phyloP scores from a whole-genome alignment of 2,329 filamentous ascomycete species.

The Lasiodiplodia gonubiensis region DNA sequence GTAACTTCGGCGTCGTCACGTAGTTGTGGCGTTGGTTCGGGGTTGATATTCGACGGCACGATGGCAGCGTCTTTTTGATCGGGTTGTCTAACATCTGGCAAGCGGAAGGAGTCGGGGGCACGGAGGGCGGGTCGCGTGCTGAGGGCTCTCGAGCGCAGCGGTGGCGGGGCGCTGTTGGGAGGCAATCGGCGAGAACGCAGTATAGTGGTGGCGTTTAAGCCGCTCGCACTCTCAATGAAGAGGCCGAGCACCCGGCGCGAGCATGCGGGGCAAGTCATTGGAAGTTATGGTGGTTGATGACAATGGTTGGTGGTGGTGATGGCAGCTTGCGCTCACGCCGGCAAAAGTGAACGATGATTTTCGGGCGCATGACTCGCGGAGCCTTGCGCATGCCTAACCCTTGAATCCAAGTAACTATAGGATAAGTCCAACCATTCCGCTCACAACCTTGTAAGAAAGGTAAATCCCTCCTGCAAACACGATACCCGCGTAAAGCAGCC shows the following conservation, averaged over 20 bases:
- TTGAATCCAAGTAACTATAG: neutral
- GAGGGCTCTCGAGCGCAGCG: constrained; percentile 1
- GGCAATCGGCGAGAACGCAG: neutral
- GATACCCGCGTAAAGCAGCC: constrained; percentile 50
- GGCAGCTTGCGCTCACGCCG: neutral
- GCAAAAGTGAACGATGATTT: constrained; percentile 12
- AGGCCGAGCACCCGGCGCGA: constrained; percentile 1
- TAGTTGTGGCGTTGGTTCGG: neutral
- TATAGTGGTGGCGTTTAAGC: neutral
- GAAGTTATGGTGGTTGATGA: neutral
- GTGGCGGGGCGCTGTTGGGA: neutral
- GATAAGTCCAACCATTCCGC: constrained; percentile 1
- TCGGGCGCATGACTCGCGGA: constrained; percentile 19
- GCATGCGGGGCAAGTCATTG: constrained; percentile 17
- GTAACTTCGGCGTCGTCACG: neutral
- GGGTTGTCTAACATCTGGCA: neutral
- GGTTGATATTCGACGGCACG: neutral
- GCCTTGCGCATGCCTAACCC: neutral
- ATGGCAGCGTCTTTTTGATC: neutral
- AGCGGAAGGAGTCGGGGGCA: neutral
- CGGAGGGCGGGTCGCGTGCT: constrained; percentile 2
- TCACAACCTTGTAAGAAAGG: constrained; percentile 37
- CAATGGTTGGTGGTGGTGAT: neutral
- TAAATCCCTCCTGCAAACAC: constrained; percentile 37
- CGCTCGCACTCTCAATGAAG: neutral